Percentiles rank a stretch among this genome's conserved stretches.
Evolutionary conservation across 768 basidiomycete genomes (phyloP).

Genomic region (Lactifluus hygrophoroides): DNA sequence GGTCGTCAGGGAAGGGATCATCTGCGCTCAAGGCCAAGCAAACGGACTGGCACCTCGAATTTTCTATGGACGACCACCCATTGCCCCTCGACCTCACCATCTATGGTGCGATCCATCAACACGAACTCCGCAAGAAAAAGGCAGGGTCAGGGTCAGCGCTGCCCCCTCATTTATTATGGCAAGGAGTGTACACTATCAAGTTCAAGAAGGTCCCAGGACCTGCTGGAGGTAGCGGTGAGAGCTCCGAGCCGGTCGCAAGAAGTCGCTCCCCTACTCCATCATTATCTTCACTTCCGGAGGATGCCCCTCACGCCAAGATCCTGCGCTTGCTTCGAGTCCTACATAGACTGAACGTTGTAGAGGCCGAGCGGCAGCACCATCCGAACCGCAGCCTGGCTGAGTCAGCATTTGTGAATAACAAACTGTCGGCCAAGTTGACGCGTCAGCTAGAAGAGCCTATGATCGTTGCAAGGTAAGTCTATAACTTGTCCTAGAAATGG

Average conservation of each 20-base stretch:
- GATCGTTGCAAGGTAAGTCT: slow-evolving; percentile 87
- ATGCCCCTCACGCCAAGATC: slow-evolving; percentile 83
- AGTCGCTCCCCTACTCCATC: slow-evolving; percentile 56
- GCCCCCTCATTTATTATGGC: slow-evolving; percentile 74
- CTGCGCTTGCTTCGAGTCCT: slow-evolving; percentile 83
- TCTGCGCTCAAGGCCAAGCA: slow-evolving; percentile 90
- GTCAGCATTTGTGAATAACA: slow-evolving; percentile 92
- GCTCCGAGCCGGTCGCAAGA: slow-evolving; percentile 39
- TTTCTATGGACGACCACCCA: slow-evolving; percentile 83
- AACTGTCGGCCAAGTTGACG: slow-evolving; percentile 94
- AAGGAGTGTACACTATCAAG: slow-evolving; percentile 83
- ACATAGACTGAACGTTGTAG: slow-evolving; percentile 71
- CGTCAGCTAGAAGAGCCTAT: slow-evolving; percentile 96
- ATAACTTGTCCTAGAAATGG: background rate
- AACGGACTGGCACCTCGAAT: slow-evolving; percentile 94
- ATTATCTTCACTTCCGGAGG: slow-evolving; percentile 74
- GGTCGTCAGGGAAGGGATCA: slow-evolving; percentile 45
- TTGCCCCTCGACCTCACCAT: slow-evolving; percentile 86
- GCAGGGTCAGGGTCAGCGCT: slow-evolving; percentile 36
- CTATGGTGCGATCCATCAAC: slow-evolving; percentile 93
- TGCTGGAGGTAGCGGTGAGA: slow-evolving; percentile 33
- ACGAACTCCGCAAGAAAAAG: slow-evolving; percentile 68
- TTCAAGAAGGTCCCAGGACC: slow-evolving; percentile 91
- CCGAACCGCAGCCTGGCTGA: slow-evolving; percentile 60
- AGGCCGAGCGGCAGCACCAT: slow-evolving; percentile 50